A percentile compares a stretch with the other conserved stretches of the same genome.
These are phyloP conservation scores for Fusarium protoensiforme DNA, from an alignment of 2,329 filamentous ascomycete species.

Conservation along the genomic window DNA sequence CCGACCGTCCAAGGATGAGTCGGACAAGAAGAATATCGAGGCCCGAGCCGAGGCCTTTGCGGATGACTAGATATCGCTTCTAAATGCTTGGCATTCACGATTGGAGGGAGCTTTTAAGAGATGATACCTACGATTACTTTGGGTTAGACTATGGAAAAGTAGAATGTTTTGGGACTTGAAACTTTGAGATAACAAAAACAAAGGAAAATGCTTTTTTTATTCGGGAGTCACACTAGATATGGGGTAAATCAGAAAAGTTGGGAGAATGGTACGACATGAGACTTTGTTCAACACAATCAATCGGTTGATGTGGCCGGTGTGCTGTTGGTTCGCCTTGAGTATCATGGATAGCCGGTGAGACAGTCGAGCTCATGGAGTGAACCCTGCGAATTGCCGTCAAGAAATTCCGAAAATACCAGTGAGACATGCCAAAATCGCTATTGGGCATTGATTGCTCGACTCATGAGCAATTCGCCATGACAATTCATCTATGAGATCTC, in stretches of 20 bases:
- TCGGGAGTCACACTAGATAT: slow-evolving; percentile 33
- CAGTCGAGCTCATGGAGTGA: background rate
- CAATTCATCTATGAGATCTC: background rate
- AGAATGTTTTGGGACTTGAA: slow-evolving; percentile 11
- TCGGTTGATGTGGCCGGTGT: background rate
- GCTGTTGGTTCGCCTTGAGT: background rate
- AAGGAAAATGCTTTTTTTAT: slow-evolving; percentile 26
- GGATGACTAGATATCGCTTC: slow-evolving; percentile 45
- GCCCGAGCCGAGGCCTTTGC: slow-evolving; percentile 56
- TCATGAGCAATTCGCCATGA: background rate
- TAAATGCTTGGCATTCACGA: background rate
- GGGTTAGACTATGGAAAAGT: slow-evolving; percentile 25
- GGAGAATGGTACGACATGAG: slow-evolving; percentile 7
- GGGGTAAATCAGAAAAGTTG: slow-evolving; percentile 31
- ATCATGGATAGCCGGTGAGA: background rate
- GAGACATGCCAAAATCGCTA: background rate
- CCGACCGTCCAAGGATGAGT: slow-evolving; percentile 53
- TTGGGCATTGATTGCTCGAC: background rate
- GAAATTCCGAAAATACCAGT: background rate
- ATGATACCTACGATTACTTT: slow-evolving; percentile 19
- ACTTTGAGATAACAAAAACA: slow-evolving; percentile 9
- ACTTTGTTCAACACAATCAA: background rate
- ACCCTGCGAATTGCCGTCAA: background rate
- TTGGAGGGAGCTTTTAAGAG: background rate
- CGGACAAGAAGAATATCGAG: slow-evolving; percentile 48